Base-by-base conservation (phyloP, 352 stramenopile species). In the Pythium grandisporangium region DNA sequence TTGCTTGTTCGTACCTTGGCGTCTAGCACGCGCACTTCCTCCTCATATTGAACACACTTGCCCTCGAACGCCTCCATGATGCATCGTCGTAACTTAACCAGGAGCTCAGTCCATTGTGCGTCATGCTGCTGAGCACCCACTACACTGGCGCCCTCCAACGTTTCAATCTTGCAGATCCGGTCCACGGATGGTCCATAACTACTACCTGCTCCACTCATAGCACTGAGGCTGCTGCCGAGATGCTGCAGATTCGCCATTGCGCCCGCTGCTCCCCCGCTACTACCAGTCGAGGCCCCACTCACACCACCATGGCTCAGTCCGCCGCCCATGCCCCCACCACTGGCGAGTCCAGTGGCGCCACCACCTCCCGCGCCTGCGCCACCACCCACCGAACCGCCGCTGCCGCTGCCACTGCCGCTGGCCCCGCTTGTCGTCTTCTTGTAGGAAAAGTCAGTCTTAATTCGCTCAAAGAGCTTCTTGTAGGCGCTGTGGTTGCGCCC, bases 21-120 rank as follows among this genome's bases (percentile, higher is more conserved):
- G 27, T 89, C 75, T 17, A 92, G 45, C 3, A 75, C 45, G 4
- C 75, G 57, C 30, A 88, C 51, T 37, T 74, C 58, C 41, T 89
- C 75, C 48, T 92, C 79, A 45, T 87, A 92, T 53, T 88, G 70
- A 25, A 75, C 71, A 45, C 79, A 92, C 35, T 75, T 71, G 51
- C 48, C 65, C 48, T 92, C 60, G 42, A 92, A 92, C 11, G 79
- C 75, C 34, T 86, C 71, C 79, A 92, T 89, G 48, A 92, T 74
- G 40, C 75, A 92, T 42, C 76, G 63, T 17, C 64, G 51, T 30
- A 92, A 47, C 25, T 70, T 55, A 27, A 88, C 33, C 14, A 92
- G 34, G 24, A 92, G 51, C 36, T 89, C 73, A 2, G 73, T 85
- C 75, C 75, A 92, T 53, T 92, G 78, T 0, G 66, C 57, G 46